A percentile compares a stretch with the other conserved stretches of the same genome.
phyloP scores from a whole-genome alignment of 495 filamentous ascomycete species.

The Hapsidospora chrysogenum region DNA sequence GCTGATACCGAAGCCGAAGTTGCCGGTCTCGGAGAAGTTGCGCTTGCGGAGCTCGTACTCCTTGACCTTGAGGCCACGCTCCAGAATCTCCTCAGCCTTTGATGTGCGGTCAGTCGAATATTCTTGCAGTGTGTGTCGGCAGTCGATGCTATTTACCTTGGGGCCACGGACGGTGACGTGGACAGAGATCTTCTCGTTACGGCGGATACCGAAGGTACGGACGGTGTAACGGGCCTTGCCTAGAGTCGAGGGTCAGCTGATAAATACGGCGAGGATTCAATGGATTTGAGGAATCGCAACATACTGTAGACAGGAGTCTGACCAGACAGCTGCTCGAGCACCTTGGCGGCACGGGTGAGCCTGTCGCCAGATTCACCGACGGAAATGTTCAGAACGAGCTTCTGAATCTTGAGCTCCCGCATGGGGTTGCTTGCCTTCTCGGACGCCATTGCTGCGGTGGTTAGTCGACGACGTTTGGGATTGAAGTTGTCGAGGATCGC shows the following conservation, averaged over 20 bases:
- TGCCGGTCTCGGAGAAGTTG: constrained; percentile 99
- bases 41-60: constrained; percentile 97
- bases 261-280: background rate
- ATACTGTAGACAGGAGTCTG: constrained; percentile 99
- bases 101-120: background rate
- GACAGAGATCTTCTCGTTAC: constrained; percentile 99
- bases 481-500: too few relatives aligned
- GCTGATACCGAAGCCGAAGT: constrained; percentile 99
- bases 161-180: constrained; percentile 99
- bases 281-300: background rate
- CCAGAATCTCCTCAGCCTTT: constrained; percentile 90
- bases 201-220: constrained; percentile 99
- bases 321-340: constrained; percentile 98
- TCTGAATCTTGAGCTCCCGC: constrained; percentile 98
- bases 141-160: constrained; percentile 32
- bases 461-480: constrained; percentile 2
- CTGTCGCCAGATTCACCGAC: constrained; percentile 99
- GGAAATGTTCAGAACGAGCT: constrained; percentile 99
- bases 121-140: background rate
- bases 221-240: constrained; percentile 99
- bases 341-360: constrained; percentile 98
- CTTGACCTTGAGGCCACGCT: constrained; percentile 99
- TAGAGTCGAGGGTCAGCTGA: constrained; percentile 17
- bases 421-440: constrained; percentile 91
- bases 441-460: constrained; percentile 12